These are phyloP conservation scores for Suillus subaureus DNA, from an alignment of 768 basidiomycete species.

Conservation along the genomic window DNA sequence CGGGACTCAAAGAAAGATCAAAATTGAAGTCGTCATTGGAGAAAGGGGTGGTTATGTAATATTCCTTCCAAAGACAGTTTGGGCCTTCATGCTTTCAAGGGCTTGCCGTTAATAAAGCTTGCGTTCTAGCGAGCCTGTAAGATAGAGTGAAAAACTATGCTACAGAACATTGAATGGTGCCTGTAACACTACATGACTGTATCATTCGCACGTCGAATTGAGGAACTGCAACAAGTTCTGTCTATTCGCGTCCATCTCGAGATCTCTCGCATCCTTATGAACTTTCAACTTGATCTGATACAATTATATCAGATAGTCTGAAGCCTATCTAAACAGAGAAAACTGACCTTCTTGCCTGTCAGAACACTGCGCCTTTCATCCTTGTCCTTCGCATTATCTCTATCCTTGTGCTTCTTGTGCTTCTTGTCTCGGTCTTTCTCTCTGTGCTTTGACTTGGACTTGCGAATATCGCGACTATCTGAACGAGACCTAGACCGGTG, in stretches of 20 bases:
- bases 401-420: constrained; percentile 38
- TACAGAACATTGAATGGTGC: neutral
- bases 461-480: constrained; percentile 26
- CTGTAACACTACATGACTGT: neutral
- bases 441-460: constrained; percentile 25
- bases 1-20: no score
- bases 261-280: constrained; percentile 57
- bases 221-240: constrained; percentile 54
- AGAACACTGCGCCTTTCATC: constrained; percentile 56
- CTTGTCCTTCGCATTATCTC: constrained; percentile 38
- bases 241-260: constrained; percentile 59
- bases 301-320: neutral
- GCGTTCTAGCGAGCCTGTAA: neutral
- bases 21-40: neutral
- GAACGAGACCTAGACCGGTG: constrained; percentile 33
- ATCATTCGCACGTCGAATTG: constrained; percentile 48
- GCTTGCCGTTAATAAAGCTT: neutral
- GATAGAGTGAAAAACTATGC: neutral
- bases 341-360: constrained; percentile 60
- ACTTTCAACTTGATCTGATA: constrained; percentile 64
- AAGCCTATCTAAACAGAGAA: neutral
- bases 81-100: neutral
- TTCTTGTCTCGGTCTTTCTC: constrained; percentile 37
- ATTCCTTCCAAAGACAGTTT: neutral
- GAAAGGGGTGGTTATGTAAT: constrained; percentile 4